phyloP scores from a whole-genome alignment of 2,329 filamentous ascomycete genomes.

The Pyrenophora tritici-repentis region DNA sequence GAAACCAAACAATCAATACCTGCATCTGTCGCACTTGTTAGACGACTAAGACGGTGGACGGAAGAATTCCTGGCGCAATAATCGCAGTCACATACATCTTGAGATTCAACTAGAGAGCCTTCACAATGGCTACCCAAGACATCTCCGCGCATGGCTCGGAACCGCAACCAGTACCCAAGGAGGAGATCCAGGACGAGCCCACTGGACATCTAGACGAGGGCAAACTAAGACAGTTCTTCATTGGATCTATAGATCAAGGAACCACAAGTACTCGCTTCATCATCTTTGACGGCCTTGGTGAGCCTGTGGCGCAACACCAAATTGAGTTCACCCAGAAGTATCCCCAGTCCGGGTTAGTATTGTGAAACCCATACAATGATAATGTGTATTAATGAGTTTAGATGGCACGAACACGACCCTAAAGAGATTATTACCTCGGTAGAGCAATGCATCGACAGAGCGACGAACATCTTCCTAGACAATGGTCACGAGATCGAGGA shows the following conservation, averaged over 20 bases:
- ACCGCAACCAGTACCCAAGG: slow-evolving; percentile 42
- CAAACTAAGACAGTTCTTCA: slow-evolving; percentile 64
- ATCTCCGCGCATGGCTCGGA: slow-evolving; percentile 31
- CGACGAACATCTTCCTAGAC: slow-evolving; percentile 71
- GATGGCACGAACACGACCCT: slow-evolving; percentile 90
- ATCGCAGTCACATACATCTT: slow-evolving; percentile 1
- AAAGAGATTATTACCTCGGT: slow-evolving; percentile 75
- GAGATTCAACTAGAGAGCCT: not conserved
- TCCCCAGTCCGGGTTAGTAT: slow-evolving; percentile 77
- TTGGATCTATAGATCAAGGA: slow-evolving; percentile 88
- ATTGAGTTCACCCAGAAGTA: slow-evolving; percentile 86
- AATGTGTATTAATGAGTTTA: slow-evolving; percentile 45
- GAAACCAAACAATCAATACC: slow-evolving; percentile 9
- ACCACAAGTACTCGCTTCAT: slow-evolving; percentile 89
- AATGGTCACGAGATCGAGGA: slow-evolving; percentile 69
- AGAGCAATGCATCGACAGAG: slow-evolving; percentile 77
- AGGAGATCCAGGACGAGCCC: slow-evolving; percentile 28
- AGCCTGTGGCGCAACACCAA: slow-evolving; percentile 81
- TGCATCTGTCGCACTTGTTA: slow-evolving; percentile 18
- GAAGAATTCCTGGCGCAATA: slow-evolving; percentile 20
- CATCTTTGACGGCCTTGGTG: slow-evolving; percentile 81
- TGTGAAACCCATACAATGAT: not conserved
- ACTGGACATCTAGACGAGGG: slow-evolving; percentile 39
- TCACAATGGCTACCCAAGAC: slow-evolving; percentile 36
- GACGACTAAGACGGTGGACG: slow-evolving; percentile 17